These are phyloP conservation scores for Calonectria pauciramosa DNA, from an alignment of 2,329 filamentous ascomycete genomes.

Conservation along the genomic window DNA sequence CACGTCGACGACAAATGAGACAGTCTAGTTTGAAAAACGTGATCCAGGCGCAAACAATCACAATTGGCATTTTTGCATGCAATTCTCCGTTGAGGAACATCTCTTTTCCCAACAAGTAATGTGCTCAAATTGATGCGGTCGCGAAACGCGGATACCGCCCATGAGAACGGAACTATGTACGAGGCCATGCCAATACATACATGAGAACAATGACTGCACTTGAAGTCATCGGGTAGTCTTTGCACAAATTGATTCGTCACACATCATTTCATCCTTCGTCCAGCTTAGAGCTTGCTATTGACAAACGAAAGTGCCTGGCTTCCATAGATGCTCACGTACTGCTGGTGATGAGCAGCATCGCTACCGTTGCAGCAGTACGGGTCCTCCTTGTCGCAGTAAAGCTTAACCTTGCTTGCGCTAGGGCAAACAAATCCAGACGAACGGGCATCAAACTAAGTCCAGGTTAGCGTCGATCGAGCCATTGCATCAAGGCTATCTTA, in stretches of 20 bases:
- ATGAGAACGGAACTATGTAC: neutral
- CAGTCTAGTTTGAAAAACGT: neutral
- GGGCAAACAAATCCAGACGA: slow-evolving; percentile 70
- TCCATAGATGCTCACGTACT: slow-evolving; percentile 75
- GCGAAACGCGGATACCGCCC: neutral
- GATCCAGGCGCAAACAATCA: neutral
- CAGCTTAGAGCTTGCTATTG: slow-evolving; percentile 54
- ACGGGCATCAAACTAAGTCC: slow-evolving; percentile 70
- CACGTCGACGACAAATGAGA: neutral
- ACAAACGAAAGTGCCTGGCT: slow-evolving; percentile 71
- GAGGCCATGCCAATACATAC: neutral
- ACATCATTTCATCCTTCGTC: neutral
- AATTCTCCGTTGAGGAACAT: neutral
- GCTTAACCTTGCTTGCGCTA: slow-evolving; percentile 66
- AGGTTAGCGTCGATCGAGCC: neutral
- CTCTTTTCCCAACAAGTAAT: neutral
- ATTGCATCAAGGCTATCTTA: slow-evolving; percentile 53
- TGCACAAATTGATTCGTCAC: neutral
- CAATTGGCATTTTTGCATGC: neutral
- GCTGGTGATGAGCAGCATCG: slow-evolving; percentile 71
- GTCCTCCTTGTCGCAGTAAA: slow-evolving; percentile 75
- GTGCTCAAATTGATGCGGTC: neutral
- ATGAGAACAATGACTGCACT: neutral
- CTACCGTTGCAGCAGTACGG: slow-evolving; percentile 77
- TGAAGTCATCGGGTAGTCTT: neutral